These are phyloP conservation scores for Arthrobotrys entomopaga DNA, from an alignment of 2,329 filamentous ascomycete species.

Conservation along the genomic window DNA sequence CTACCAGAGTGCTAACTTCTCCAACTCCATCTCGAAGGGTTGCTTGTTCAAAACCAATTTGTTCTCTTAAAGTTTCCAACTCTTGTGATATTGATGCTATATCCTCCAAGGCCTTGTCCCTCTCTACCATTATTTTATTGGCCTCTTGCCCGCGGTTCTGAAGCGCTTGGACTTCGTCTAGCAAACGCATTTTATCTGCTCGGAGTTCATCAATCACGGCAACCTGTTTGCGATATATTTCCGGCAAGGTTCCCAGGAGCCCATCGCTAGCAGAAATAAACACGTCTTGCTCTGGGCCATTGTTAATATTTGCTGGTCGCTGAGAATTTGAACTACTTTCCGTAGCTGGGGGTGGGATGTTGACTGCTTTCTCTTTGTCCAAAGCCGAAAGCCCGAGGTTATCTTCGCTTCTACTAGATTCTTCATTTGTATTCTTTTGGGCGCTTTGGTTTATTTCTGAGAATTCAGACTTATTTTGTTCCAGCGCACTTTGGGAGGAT, in stretches of 20 bases:
- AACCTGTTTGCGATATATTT: conserved; percentile 54
- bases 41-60: conserved; percentile 28
- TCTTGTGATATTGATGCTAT: conserved; percentile 39
- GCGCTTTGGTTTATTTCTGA: too few species aligned
- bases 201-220: conserved; percentile 38
- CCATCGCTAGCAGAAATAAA: conserved; percentile 6
- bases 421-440: too few species aligned
- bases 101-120: conserved; percentile 46
- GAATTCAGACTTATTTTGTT: background rate
- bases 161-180: conserved; percentile 31
- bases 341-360: background rate
- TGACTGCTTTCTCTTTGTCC: too few species aligned
- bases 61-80: conserved; percentile 30
- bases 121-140: conserved; percentile 41
- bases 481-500: background rate
- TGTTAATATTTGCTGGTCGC: background rate
- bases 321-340: background rate
- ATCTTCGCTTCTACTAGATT: too few species aligned
- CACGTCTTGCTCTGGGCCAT: background rate
- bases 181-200: conserved; percentile 30
- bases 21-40: conserved; percentile 35
- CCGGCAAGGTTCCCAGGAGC: conserved; percentile 33
- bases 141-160: conserved; percentile 15
- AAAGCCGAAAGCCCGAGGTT: too few species aligned
- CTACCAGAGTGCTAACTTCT: conserved; percentile 40